Evolutionary conservation across 2,329 filamentous ascomycete genomes (phyloP).

Genomic region (Colletotrichum chlorophyti): DNA sequence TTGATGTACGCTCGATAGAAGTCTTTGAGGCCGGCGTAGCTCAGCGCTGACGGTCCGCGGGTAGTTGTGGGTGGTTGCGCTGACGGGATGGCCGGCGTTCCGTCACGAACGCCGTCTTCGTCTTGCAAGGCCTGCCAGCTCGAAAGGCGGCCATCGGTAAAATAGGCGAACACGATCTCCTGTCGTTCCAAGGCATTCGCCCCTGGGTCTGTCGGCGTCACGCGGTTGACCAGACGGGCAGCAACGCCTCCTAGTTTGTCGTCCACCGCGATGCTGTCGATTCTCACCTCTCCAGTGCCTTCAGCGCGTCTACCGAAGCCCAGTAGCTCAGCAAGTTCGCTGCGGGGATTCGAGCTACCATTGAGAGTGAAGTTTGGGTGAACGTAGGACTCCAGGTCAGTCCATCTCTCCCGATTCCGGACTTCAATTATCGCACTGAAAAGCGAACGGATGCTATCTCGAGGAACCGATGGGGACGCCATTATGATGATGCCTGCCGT

Average conservation of each 20-base stretch:
- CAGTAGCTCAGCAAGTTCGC: too few relatives aligned
- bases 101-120: neutral
- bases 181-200: neutral
- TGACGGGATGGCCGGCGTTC: neutral
- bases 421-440: too few relatives aligned
- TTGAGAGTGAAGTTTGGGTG: too few relatives aligned
- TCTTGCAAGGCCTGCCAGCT: conserved; percentile 5
- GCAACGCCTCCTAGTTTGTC: neutral
- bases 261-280: neutral
- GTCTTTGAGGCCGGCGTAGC: neutral
- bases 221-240: neutral
- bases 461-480: too few relatives aligned
- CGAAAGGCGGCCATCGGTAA: neutral
- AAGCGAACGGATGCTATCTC: too few relatives aligned
- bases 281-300: neutral
- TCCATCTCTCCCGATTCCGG: too few relatives aligned
- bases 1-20: conserved; percentile 38
- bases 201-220: neutral
- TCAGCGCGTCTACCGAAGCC: neutral
- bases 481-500: too few relatives aligned
- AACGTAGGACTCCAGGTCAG: too few relatives aligned
- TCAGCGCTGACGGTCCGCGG: neutral
- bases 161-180: conserved; percentile 10
- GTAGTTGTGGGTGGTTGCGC: neutral
- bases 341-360: too few relatives aligned